Evolutionary conservation across 306 rosid species (phyloP), one percentile per base, ranked within the genome.

Genomic region (Fagus crenata): DNA sequence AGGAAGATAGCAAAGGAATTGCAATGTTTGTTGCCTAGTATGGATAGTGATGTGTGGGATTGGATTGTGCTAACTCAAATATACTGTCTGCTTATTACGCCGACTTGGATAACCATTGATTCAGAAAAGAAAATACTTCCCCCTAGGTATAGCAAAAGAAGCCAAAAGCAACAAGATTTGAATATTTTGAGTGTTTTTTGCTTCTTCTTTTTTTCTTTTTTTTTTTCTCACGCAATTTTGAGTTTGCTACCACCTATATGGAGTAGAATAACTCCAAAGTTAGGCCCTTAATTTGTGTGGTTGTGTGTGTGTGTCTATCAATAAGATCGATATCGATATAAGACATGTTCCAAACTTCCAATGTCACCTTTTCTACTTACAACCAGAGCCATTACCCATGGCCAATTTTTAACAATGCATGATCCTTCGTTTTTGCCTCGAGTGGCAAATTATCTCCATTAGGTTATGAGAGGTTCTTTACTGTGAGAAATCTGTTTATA

Each of bases 1-100:
- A 75, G 81, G 77, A 79, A 71, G 73, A 53, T 75, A 75, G 76
- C 82, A 60, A 77, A 40, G 2, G 79, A 67, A 42, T 35, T 67
- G 54, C 73, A 46, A 4, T 67, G 7, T 79, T 53, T 53, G 77
- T 74, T 74, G 72, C 71, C 55, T 75, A 53, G 35, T 53, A 35
- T 72, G 49, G 78, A 77, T 54, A 22, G 46, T 61, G 72, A 42
- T 78, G 71, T 56, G 31, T 7, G 42, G 14, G 75, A 43, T n/a
- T 61, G 71, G 58, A 7, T 59, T 28, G 65, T 8, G 5, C 6
- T 14, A 22, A 22, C 28, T 22, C 28, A 22, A 22, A 22, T 22
- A 22, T 22, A 22, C 28, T 22, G 28, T 22, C 28, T 22, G 28
- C 28, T 22, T 22, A 22, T 22, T 22, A 22, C 28, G 28, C 28